Conservation (phyloP, 495 filamentous ascomycete species). For the Penicillium parvum region DNA sequence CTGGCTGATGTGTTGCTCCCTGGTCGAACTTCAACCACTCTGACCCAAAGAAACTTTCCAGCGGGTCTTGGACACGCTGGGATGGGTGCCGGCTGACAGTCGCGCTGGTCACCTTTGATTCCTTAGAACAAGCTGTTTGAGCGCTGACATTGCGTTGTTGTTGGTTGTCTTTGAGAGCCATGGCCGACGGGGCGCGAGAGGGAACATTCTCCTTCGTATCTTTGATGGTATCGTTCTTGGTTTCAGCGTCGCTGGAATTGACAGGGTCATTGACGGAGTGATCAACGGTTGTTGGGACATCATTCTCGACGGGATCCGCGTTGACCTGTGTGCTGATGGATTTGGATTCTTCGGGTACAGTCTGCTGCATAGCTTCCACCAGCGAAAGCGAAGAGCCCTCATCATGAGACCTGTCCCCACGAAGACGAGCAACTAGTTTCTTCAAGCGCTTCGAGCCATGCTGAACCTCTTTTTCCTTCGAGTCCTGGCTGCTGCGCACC, state of each 20-base stretch:
- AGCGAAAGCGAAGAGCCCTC: neutral
- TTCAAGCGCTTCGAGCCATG: slow-evolving; percentile 14
- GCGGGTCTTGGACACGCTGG: slow-evolving; percentile 18
- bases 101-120: slow-evolving; percentile 24
- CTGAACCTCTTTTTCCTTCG: neutral
- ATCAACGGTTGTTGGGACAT: neutral
- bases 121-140: slow-evolving; percentile 24
- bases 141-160: slow-evolving; percentile 31
- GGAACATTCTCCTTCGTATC: too few relatives aligned
- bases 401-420: slow-evolving; percentile 5
- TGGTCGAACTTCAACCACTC: slow-evolving; percentile 9
- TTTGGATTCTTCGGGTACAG: neutral
- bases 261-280: too few relatives aligned
- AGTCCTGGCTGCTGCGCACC: neutral
- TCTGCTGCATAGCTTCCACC: neutral
- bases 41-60: slow-evolving; percentile 10
- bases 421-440: slow-evolving; percentile 12
- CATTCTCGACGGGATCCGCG: slow-evolving; percentile 3
- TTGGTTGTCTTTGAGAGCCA: too few relatives aligned
- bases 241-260: too few relatives aligned
- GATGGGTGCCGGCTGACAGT: slow-evolving; percentile 33
- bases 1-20: slow-evolving; percentile 4
- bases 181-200: too few relatives aligned
- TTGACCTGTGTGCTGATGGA: neutral
- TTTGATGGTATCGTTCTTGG: too few relatives aligned